A percentile compares a stretch with the other conserved stretches of the same genome.
Conservation (phyloP, 225 moss, liverwort and hornwort species). For the Climacium dendroides region DNA sequence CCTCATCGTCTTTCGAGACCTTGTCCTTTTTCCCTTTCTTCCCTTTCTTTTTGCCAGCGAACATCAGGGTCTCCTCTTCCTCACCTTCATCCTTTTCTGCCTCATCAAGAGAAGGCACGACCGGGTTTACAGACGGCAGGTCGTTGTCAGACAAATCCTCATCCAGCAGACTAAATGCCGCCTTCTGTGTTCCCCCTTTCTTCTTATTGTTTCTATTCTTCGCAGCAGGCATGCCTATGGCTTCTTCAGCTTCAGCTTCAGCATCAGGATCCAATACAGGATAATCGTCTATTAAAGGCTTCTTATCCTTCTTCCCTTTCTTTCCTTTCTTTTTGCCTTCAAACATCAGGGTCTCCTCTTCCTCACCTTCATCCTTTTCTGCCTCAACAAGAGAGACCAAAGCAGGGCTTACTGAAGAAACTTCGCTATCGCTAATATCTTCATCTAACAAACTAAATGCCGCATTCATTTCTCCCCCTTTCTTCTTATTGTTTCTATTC, state of each 20-base stretch:
- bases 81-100: conserved; percentile 22
- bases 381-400: conserved; percentile 1
- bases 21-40: conserved; percentile 88
- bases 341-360: conserved; percentile 35
- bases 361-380: conserved; percentile 23
- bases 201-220: conserved; percentile 18
- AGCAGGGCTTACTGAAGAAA: neutral
- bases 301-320: conserved; percentile 77
- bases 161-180: conserved; percentile 16
- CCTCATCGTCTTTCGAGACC: conserved; percentile 34
- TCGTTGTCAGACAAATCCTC: conserved; percentile 23
- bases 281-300: conserved; percentile 17
- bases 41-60: conserved; percentile 88
- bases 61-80: conserved; percentile 28
- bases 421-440: conserved; percentile 12
- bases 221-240: neutral
- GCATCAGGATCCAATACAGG: conserved; percentile 13
- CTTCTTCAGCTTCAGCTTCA: conserved; percentile 8
- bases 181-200: conserved; percentile 6
- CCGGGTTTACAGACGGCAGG: neutral
- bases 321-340: conserved; percentile 83
- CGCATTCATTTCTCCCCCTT: conserved; percentile 11
- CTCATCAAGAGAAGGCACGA: conserved; percentile 4
- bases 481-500: conserved; percentile 23
- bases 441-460: conserved; percentile 29